Conservation (phyloP, 768 basidiomycete species). For the Suillus subaureus region DNA sequence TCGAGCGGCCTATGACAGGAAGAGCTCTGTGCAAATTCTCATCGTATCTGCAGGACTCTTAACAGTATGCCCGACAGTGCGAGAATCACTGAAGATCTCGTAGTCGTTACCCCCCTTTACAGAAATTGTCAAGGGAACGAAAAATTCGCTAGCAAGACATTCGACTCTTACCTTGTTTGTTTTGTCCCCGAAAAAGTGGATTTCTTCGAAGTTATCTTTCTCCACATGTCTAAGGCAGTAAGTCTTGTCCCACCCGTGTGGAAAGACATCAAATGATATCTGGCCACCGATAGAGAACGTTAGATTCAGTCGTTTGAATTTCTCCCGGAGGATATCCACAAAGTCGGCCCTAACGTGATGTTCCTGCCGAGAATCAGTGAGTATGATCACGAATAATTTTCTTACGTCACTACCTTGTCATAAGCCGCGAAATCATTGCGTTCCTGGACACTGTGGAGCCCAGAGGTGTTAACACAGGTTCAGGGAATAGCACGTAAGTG, state of each 20-base stretch:
- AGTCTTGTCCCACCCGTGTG: conserved; percentile 96
- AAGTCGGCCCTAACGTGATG: conserved; percentile 72
- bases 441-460: conserved; percentile 65
- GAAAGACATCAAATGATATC: conserved; percentile 95
- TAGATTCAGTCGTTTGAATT: conserved; percentile 53
- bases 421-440: conserved; percentile 75
- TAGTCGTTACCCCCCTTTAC: conserved; percentile 94
- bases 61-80: conserved; percentile 89
- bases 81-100: conserved; percentile 81
- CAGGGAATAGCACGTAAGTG: neutral
- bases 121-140: conserved; percentile 10
- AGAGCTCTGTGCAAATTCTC: conserved; percentile 66
- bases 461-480: neutral
- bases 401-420: conserved; percentile 66
- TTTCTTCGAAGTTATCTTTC: conserved; percentile 86
- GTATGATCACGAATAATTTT: neutral
- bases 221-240: conserved; percentile 83
- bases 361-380: conserved; percentile 43
- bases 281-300: conserved; percentile 94
- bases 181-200: conserved; percentile 99
- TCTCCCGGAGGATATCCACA: conserved; percentile 77
- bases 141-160: neutral
- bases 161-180: conserved; percentile 55
- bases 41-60: conserved; percentile 75
- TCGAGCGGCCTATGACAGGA: conserved; percentile 36